A percentile compares a stretch with the other conserved stretches of the same genome.
These are phyloP conservation scores for Coniosporium apollinis DNA, from an alignment of 495 filamentous ascomycete genomes.

Conservation along the genomic window DNA sequence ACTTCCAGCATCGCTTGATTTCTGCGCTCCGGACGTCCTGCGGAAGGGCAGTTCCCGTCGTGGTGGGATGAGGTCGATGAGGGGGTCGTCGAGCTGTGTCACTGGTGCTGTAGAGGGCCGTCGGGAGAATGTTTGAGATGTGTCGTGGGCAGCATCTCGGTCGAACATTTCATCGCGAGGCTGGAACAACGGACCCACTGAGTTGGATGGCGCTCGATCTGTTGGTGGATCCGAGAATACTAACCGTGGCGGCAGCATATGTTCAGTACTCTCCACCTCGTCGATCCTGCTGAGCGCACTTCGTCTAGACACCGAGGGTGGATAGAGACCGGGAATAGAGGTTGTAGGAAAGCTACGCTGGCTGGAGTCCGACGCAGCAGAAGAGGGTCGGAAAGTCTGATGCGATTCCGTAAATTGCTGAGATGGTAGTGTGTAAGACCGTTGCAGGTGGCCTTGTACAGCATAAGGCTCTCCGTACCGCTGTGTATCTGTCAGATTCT, in stretches of 20 bases:
- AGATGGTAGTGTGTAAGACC: no score
- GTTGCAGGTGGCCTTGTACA: no score
- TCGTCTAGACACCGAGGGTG: no score
- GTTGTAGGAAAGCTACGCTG: no score
- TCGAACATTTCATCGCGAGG: conserved; percentile 1
- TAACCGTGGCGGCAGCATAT: conserved; percentile 2
- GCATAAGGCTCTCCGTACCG: no score
- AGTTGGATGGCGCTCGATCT: no score
- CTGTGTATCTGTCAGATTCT: no score
- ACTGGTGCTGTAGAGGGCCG: conserved; percentile 6
- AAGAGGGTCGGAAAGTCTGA: no score
- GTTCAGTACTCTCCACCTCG: not conserved
- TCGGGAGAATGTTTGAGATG: conserved; percentile 3
- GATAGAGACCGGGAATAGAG: no score
- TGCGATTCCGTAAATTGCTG: no score
- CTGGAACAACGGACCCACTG: conserved; percentile 1
- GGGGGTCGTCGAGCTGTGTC: not conserved
- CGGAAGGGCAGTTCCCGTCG: conserved; percentile 22
- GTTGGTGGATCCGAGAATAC: not conserved
- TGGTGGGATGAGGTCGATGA: conserved; percentile 16
- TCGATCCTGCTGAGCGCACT: no score
- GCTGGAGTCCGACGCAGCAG: no score
- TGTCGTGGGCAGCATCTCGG: not conserved
- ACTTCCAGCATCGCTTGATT: not conserved
- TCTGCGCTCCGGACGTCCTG: conserved; percentile 4